phyloP scores from a whole-genome alignment of 208 protist genomes.

The Novymonas esmeraldas region DNA sequence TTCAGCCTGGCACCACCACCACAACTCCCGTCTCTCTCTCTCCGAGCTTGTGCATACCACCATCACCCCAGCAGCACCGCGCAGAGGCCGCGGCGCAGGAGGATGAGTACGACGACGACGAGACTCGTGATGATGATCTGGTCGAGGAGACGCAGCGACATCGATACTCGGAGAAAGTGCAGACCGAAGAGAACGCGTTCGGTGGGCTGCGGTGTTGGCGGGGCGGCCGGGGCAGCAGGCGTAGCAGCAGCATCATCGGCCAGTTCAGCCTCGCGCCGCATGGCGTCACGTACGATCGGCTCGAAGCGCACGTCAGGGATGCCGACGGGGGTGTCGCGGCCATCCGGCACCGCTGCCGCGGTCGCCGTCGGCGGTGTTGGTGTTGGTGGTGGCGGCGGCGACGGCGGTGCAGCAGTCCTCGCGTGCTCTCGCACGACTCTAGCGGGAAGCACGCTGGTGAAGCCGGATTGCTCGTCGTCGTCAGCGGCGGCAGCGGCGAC shows the following conservation, averaged over 20 bases:
- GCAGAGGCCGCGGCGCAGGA: slow-evolving; percentile 25
- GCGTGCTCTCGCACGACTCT: background rate
- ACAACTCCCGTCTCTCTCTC: background rate
- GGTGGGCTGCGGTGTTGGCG: slow-evolving; percentile 2
- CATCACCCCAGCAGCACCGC: slow-evolving; percentile 9
- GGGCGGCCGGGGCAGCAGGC: background rate
- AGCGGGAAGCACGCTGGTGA: background rate
- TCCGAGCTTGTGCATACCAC: too few relatives aligned
- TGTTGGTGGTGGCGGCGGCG: background rate
- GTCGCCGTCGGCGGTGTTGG: background rate
- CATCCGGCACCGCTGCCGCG: too few relatives aligned
- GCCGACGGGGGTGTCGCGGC: background rate
- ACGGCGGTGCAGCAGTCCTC: background rate
- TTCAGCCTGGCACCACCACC: background rate
- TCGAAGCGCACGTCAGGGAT: slow-evolving; percentile 9
- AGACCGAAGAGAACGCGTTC: slow-evolving; percentile 20
- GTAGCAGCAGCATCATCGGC: slow-evolving; percentile 1
- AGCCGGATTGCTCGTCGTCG: background rate
- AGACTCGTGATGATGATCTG: slow-evolving; percentile 22
- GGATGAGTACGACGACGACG: slow-evolving; percentile 20
- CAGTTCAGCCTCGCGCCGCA: slow-evolving; percentile 8
- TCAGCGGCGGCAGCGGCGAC: too few relatives aligned
- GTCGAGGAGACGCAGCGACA: slow-evolving; percentile 22
- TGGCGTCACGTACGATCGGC: background rate
- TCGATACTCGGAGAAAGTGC: background rate